These are phyloP conservation scores for Suaeda aralocaspica DNA, from an alignment of 148 eudicot genomes.

Conservation along the genomic window DNA sequence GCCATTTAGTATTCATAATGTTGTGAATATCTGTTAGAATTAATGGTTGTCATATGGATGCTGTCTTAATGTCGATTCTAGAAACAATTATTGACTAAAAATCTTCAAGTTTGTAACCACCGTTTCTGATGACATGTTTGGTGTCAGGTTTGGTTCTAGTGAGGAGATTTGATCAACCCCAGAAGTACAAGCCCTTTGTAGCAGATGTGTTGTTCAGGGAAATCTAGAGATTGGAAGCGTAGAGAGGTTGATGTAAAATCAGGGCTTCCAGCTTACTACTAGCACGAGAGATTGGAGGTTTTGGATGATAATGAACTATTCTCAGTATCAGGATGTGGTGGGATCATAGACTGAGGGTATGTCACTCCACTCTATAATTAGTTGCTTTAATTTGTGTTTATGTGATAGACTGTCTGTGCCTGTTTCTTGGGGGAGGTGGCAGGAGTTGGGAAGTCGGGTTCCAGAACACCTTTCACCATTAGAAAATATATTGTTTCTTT, in stretches of 20 bases:
- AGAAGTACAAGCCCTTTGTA: constrained; percentile 65
- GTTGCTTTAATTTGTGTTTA: not conserved
- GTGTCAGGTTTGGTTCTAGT: constrained; percentile 62
- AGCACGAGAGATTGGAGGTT: constrained; percentile 64
- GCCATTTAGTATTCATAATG: too few species aligned
- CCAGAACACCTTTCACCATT: not conserved
- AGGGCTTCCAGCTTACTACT: constrained; percentile 72
- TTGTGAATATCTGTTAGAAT: not conserved
- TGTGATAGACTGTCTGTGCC: too few species aligned
- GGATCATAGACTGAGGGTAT: constrained; percentile 70
- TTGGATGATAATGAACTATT: constrained; percentile 61
- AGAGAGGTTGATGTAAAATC: constrained; percentile 71
- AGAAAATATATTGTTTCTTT: not conserved
- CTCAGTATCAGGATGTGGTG: constrained; percentile 65
- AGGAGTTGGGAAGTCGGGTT: not conserved
- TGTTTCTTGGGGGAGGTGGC: not conserved
- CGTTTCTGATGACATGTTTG: constrained; percentile 1
- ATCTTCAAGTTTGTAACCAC: not conserved
- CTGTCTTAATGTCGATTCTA: too few species aligned
- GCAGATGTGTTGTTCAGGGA: constrained; percentile 52
- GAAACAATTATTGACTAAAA: not conserved
- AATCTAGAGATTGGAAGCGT: constrained; percentile 63
- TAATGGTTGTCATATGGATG: not conserved
- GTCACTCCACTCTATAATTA: not conserved
- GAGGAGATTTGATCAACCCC: constrained; percentile 70